Percentiles rank a stretch among this genome's conserved stretches.
phyloP scores from a whole-genome alignment of 225 moss, liverwort and hornwort genomes.

The Ulota crispa region DNA sequence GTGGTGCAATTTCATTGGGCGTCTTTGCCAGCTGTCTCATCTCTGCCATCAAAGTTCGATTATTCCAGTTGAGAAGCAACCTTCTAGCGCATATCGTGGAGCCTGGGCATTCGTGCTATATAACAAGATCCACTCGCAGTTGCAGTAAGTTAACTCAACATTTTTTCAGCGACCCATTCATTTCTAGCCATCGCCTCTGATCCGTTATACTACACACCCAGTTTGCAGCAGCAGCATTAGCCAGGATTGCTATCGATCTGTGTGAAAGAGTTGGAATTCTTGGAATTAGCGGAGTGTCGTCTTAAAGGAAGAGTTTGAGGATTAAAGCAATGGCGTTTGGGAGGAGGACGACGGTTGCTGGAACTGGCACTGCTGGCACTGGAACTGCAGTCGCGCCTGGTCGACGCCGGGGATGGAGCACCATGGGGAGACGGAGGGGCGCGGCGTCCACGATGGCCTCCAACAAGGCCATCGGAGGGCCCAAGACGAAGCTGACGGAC shows the following conservation, averaged over 20 bases:
- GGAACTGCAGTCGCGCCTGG: neutral
- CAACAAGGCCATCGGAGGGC: slow-evolving; percentile 44
- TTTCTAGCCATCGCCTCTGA: neutral
- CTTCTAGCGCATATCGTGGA: slow-evolving; percentile 8
- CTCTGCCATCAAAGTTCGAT: neutral
- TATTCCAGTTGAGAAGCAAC: slow-evolving; percentile 2
- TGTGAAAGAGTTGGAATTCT: neutral
- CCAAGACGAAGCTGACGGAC: slow-evolving; percentile 34
- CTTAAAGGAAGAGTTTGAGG: neutral
- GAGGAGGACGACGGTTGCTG: slow-evolving; percentile 17
- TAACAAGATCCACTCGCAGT: rapidly evolving
- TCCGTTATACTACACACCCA: too few relatives aligned
- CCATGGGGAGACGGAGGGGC: slow-evolving; percentile 1
- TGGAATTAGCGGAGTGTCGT: neutral
- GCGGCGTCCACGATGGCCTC: slow-evolving; percentile 37
- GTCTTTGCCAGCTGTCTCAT: neutral
- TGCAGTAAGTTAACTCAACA: neutral
- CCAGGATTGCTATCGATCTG: neutral
- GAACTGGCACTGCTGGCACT: neutral
- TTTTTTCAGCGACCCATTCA: neutral
- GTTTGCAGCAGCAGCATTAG: neutral
- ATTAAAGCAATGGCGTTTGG: slow-evolving; percentile 32
- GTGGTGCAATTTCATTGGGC: neutral
- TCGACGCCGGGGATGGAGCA: slow-evolving; percentile 24
- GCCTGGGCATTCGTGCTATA: neutral